These are phyloP conservation scores for Coemansia sp. DNA, from an alignment of 192 early-diverging fungal genomes.

Conservation along the genomic window DNA sequence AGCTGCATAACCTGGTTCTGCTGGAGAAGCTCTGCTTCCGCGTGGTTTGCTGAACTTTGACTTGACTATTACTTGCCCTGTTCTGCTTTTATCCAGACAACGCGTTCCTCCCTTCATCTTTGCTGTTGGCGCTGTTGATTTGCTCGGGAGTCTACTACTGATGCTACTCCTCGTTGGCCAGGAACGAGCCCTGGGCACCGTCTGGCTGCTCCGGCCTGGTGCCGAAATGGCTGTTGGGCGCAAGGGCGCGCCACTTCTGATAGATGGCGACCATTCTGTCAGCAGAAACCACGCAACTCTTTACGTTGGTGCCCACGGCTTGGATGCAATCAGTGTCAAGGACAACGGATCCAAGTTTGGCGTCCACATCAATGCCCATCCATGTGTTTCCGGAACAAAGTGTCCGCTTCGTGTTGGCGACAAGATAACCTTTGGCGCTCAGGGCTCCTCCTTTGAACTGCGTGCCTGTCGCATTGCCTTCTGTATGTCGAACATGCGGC, in stretches of 20 bases:
- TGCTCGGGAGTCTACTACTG: neutral
- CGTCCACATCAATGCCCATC: constrained; percentile 33
- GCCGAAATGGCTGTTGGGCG: constrained; percentile 26
- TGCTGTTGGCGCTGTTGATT: neutral
- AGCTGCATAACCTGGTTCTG: neutral
- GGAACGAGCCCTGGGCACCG: constrained; percentile 26
- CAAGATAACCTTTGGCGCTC: constrained; percentile 39
- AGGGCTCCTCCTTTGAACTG: constrained; percentile 31
- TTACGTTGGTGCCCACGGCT: constrained; percentile 1
- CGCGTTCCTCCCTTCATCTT: neutral
- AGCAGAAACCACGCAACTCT: constrained; percentile 37
- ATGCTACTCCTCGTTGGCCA: constrained; percentile 43
- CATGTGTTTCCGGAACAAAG: constrained; percentile 8
- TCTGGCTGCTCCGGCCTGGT: constrained; percentile 31
- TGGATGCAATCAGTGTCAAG: neutral
- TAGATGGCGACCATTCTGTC: constrained; percentile 45
- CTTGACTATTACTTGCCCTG: neutral
- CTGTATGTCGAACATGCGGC: constrained; percentile 25
- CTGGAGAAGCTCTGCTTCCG: neutral
- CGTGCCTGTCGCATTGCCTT: constrained; percentile 13
- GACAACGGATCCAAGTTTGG: constrained; percentile 51
- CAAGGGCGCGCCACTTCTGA: constrained; percentile 27
- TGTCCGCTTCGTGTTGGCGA: constrained; percentile 14
- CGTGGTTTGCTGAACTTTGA: too few species aligned
- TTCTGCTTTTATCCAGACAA: neutral